Evolutionary conservation across 2,329 filamentous ascomycete genomes (phyloP).

Genomic region (Graphiopsis chlorocephala): DNA sequence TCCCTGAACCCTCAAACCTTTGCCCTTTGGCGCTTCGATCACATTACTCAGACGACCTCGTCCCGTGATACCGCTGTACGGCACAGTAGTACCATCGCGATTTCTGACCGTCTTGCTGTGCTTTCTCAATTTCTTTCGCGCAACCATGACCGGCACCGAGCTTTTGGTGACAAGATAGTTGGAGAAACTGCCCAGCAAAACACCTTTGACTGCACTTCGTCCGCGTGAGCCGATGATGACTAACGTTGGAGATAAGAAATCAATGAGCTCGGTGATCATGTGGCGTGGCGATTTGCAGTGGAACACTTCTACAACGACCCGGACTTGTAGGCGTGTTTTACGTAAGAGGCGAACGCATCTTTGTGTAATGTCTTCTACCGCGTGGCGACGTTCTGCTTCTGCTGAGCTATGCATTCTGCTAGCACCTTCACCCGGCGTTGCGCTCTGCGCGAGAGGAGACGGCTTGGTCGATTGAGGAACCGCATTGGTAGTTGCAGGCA

Average conservation of each 20-base stretch:
- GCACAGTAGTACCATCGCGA: conserved; percentile 32
- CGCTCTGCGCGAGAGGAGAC: conserved; percentile 29
- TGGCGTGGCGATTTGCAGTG: conserved; percentile 98
- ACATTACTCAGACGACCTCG: conserved; percentile 34
- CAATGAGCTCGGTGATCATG: conserved; percentile 94
- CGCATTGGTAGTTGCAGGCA: conserved; percentile 43
- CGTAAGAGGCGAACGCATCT: conserved; percentile 80
- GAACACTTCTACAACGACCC: conserved; percentile 91
- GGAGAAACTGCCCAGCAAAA: conserved; percentile 91
- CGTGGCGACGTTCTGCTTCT: conserved; percentile 76
- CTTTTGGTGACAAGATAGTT: conserved; percentile 98
- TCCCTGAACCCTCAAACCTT: conserved; percentile 31
- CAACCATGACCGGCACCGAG: conserved; percentile 96
- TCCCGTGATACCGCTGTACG: conserved; percentile 31
- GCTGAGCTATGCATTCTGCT: conserved; percentile 42
- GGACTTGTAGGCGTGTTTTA: conserved; percentile 88
- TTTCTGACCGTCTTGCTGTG: conserved; percentile 56
- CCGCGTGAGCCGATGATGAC: conserved; percentile 92
- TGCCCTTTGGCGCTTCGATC: conserved; percentile 33
- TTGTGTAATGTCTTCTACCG: conserved; percentile 80
- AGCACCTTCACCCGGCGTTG: conserved; percentile 19
- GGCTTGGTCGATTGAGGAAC: conserved; percentile 29
- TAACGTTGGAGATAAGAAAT: conserved; percentile 83
- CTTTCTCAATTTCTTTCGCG: conserved; percentile 82
- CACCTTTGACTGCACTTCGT: conserved; percentile 87